Base-by-base conservation (phyloP, 1,284 basidiomycete species). In the Sanghuangporus baumii region DNA sequence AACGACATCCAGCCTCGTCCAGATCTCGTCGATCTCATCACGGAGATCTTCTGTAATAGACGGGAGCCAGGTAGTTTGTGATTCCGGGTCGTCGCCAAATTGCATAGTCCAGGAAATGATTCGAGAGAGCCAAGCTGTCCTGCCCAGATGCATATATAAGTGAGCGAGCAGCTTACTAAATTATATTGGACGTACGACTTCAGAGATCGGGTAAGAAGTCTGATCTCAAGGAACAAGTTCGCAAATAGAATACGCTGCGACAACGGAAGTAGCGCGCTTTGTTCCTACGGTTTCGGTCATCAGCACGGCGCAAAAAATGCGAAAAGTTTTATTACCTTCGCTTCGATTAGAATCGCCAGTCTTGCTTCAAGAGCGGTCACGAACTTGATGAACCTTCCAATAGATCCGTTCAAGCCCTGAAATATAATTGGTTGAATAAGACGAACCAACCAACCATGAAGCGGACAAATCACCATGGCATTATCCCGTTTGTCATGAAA, bases 191-290 rank as follows among this genome's bases (percentile, higher is more conserved):
- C 83, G 50, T 71, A 89, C 87, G 78, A 69, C 71, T 85, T 88
- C 36, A 86, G 69, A 0, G 86, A 87, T 51, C 81, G 77, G 0
- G 83, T 84, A 6, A 86, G 67, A 5, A 88, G 72, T 60, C 88
- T 75, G 40, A 87, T 81, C 67, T 88, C 85, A 1, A 82, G 75
- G 60, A 90, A 81, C 4, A 91, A 72, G 18, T 81, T 74, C 58
- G 79, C 80, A 60, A 87, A 78, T 12, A 90, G 72, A 41, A 84
- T 73, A 36, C 86, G 75, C 57, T 86, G 84, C 1, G 83, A 82
- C 4, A 79, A 72, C 1, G 86, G 81, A 6, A 87, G 69, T 16
- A 78, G 68, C 7, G 69, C 68, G 1, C 71, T 76, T 66, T 76
- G 76, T 71, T 89, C 88, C 87, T 89, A 66, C 12, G 43, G 38